phyloP scores from a whole-genome alignment of 1,284 basidiomycete genomes.

The Neolentinus lepideus region DNA sequence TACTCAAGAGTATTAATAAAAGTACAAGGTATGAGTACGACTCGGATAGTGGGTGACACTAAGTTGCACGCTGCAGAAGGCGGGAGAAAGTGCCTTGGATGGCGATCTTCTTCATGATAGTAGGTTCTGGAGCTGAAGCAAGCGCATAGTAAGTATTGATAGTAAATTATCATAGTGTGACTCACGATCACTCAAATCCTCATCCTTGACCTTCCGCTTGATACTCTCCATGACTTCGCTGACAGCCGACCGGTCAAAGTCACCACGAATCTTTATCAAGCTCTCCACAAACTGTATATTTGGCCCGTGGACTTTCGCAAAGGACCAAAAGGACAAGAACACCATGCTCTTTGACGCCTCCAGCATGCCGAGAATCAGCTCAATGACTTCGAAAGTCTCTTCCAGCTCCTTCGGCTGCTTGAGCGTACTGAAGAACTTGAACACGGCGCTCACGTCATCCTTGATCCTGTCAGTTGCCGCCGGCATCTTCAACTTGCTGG shows the following conservation, averaged over 20 bases:
- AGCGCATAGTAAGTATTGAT: constrained; percentile 9
- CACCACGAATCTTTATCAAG: constrained; percentile 84
- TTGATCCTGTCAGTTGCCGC: constrained; percentile 77
- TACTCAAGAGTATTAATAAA: neutral
- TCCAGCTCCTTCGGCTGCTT: constrained; percentile 82
- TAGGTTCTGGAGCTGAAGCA: constrained; percentile 60
- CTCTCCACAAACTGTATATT: constrained; percentile 90
- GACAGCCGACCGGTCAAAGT: constrained; percentile 84
- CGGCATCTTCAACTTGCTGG: constrained; percentile 82
- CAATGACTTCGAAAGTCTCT: constrained; percentile 80
- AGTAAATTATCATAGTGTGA: constrained; percentile 15
- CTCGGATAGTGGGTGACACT: neutral
- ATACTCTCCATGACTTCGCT: constrained; percentile 93
- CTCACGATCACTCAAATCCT: constrained; percentile 79
- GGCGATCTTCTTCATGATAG: constrained; percentile 81
- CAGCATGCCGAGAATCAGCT: constrained; percentile 79
- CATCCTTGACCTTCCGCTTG: constrained; percentile 88
- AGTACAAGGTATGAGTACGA: neutral
- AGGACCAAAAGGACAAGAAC: constrained; percentile 92
- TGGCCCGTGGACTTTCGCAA: constrained; percentile 94
- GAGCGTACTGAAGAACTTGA: constrained; percentile 76
- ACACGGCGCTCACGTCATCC: constrained; percentile 74
- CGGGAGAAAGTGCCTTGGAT: constrained; percentile 71
- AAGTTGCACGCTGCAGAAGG: constrained; percentile 32
- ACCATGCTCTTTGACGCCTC: constrained; percentile 90